These are phyloP conservation scores for Tylopilus subfusipes DNA, from an alignment of 768 basidiomycete genomes.

Conservation along the genomic window DNA sequence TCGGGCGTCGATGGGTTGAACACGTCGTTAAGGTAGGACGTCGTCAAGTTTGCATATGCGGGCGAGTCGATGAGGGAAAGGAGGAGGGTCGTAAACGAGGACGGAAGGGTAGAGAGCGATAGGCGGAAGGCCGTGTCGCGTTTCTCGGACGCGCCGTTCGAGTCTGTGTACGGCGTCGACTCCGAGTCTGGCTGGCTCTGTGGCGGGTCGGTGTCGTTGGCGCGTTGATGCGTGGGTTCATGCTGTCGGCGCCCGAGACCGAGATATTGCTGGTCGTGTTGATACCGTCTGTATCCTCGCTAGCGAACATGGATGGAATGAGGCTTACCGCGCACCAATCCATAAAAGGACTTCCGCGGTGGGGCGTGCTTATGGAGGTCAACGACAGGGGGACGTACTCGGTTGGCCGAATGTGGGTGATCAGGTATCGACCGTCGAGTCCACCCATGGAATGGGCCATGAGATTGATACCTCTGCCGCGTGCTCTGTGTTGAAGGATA, in stretches of 20 bases:
- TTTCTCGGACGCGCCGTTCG: conserved; percentile 14
- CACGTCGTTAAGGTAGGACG: conserved; percentile 68
- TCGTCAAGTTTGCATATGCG: conserved; percentile 91
- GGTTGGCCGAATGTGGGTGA: conserved; percentile 76
- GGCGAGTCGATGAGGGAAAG: conserved; percentile 92
- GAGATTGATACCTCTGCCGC: conserved; percentile 83
- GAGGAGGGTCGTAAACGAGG: conserved; percentile 82
- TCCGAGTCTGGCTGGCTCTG: neutral
- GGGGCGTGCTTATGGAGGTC: conserved; percentile 89
- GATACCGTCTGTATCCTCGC: conserved; percentile 13
- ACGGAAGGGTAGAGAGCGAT: conserved; percentile 65
- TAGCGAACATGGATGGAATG: conserved; percentile 1
- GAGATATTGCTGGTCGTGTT: conserved; percentile 67
- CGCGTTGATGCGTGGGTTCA: conserved; percentile 6
- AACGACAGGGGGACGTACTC: conserved; percentile 85
- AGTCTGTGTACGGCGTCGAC: neutral
- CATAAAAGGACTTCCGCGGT: conserved; percentile 98
- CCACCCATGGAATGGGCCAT: conserved; percentile 99
- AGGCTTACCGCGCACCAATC: conserved; percentile 87
- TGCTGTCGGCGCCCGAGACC: conserved; percentile 74
- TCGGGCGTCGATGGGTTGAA: conserved; percentile 86
- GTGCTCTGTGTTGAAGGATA: conserved; percentile 60
- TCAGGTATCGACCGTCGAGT: conserved; percentile 89
- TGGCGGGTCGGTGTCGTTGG: neutral
- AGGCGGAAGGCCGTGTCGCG: conserved; percentile 38